Evolutionary conservation across 1,139 yeast genomes (phyloP), one percentile per base, ranked within the genome.

Genomic region (Wickerhamiella infanticola): DNA sequence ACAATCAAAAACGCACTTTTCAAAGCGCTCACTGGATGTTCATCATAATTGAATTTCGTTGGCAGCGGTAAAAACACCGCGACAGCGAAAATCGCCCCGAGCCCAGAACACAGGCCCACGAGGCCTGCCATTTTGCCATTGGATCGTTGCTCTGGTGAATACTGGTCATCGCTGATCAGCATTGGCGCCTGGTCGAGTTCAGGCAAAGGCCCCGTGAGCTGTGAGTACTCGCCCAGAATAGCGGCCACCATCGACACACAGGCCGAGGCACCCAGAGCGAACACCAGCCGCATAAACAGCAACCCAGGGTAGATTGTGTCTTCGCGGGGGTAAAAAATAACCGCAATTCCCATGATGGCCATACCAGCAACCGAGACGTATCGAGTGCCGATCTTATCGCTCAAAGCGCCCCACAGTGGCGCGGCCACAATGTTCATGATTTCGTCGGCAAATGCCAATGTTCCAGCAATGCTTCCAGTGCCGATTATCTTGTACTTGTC

Each of bases 41-140:
- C 63, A 2, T 69, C 69, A 11, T 43, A 42, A 1, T 78, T 79
- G 8, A 63, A 48, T 36, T 70, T 58, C 46, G 85, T 76, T 37
- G 84, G 69, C 77, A 83, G 78, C 57, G 88, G 82, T 62, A 62
- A 85, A 80, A 63, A 76, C 73, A 61, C 72, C 68, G 58, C 84
- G 79, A 59, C 88, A 75, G 60, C 76, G 49, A 59, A 47, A 47
- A 50, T 70, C 1, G 88, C 90, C 37, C 90, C 90, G 9, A 77
- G 55, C 0, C 88, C 88, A 9, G 82, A 68, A 42, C 73, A 64
- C 3, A 78, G 59, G 0, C 88, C 88, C 42, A 80, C 70, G 39
- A 77, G 55, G 0, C 84, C 81, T 0, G 81, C 70, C 47, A 70
- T 63, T 9, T 33, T 40, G 9, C 48, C 50, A 24, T 47, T 47